phyloP scores from a whole-genome alignment of 305 asterid species.

The Fraxinus paxiana region DNA sequence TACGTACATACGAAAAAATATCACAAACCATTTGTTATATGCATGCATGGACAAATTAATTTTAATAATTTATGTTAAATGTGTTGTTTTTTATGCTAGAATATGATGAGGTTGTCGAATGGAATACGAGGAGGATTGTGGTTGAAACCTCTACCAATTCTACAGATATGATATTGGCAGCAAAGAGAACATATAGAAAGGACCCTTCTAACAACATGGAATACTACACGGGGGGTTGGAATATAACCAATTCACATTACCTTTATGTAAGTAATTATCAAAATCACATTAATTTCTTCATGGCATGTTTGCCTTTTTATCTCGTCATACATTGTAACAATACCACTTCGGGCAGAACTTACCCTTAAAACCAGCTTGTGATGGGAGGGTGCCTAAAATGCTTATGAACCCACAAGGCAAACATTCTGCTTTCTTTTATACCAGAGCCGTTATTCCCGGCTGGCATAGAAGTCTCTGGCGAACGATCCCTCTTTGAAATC shows the following conservation, averaged over 20 bases:
- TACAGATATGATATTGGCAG: constrained; percentile 32
- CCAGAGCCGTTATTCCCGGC: background rate
- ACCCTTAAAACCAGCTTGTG: background rate
- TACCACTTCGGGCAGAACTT: background rate
- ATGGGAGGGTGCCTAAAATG: background rate
- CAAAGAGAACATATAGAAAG: constrained; percentile 27
- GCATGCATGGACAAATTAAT: background rate
- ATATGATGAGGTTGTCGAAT: constrained; percentile 2
- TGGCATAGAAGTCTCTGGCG: background rate
- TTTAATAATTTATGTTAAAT: background rate
- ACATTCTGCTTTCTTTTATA: background rate
- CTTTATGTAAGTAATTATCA: constrained; percentile 15
- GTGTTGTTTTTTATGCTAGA: background rate
- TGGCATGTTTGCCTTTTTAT: background rate
- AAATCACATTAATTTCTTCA: background rate
- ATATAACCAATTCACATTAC: constrained; percentile 25
- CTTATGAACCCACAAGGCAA: background rate
- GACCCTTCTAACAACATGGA: constrained; percentile 26
- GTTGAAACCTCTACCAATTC: constrained; percentile 21
- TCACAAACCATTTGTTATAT: background rate
- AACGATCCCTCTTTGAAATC: background rate
- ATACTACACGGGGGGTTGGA: constrained; percentile 39
- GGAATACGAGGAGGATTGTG: constrained; percentile 20
- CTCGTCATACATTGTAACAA: background rate
- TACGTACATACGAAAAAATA: background rate